Conservation (phyloP, 1,284 basidiomycete genomes). For the Ustilago trichophora region DNA sequence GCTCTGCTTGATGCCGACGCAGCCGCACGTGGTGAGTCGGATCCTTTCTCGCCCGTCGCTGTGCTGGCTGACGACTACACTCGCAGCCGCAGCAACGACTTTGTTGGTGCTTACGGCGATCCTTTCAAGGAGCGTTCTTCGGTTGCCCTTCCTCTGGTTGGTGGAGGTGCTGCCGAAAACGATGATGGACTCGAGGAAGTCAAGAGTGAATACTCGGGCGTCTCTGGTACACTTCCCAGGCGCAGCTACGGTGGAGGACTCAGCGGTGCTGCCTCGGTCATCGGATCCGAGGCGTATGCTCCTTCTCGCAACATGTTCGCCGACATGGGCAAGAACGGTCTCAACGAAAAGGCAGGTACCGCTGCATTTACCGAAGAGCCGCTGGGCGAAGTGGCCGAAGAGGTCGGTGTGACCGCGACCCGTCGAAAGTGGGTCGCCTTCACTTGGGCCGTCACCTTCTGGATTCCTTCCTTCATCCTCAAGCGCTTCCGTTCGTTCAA, state of each 20-base stretch:
- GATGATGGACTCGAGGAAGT: slow-evolving; percentile 49
- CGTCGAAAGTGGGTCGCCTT: slow-evolving; percentile 87
- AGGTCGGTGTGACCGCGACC: slow-evolving; percentile 80
- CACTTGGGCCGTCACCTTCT: slow-evolving; percentile 91
- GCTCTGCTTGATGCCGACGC: slow-evolving; percentile 75
- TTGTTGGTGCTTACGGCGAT: slow-evolving; percentile 62
- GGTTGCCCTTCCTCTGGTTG: slow-evolving; percentile 75
- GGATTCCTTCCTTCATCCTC: slow-evolving; percentile 81
- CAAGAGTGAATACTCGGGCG: slow-evolving; percentile 53
- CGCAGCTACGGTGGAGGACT: slow-evolving; percentile 39
- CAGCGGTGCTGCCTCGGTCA: slow-evolving; percentile 38
- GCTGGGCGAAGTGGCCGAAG: slow-evolving; percentile 78
- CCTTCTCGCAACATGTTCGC: slow-evolving; percentile 92
- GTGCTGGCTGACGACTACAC: slow-evolving; percentile 22
- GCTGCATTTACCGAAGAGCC: slow-evolving; percentile 52
- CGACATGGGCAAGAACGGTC: slow-evolving; percentile 73
- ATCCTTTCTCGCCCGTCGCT: slow-evolving; percentile 73
- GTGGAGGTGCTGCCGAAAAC: slow-evolving; percentile 9
- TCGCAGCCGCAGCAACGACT: slow-evolving; percentile 67
- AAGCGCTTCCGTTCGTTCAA: slow-evolving; percentile 86
- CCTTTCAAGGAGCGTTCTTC: slow-evolving; percentile 65
- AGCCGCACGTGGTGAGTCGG: slow-evolving; percentile 69
- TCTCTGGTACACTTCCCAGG: slow-evolving; percentile 29
- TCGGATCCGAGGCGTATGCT: slow-evolving; percentile 73
- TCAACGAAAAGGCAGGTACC: slow-evolving; percentile 60